A percentile compares a stretch with the other conserved stretches of the same genome.
Conservation (phyloP, 2,329 filamentous ascomycete genomes). For the Colletotrichum magnum region DNA sequence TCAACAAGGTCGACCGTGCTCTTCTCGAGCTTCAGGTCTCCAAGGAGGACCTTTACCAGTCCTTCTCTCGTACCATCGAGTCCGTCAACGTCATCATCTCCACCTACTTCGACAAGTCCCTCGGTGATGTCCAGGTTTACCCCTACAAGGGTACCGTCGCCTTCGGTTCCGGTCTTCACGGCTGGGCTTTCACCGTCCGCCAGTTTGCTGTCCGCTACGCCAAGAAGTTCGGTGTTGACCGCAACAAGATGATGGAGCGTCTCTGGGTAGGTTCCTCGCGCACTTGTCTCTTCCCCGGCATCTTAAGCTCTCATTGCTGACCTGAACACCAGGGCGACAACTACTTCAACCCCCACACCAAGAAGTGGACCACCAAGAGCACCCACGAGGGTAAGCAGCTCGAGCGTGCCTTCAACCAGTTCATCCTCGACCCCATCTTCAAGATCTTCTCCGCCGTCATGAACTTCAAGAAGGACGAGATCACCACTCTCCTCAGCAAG, state of each 20-base stretch:
- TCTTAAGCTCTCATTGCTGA: conserved; percentile 41
- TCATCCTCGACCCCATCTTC: conserved; percentile 99
- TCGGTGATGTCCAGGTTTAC: conserved; percentile 99
- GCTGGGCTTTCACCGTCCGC: conserved; percentile 99
- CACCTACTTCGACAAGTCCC: conserved; percentile 96
- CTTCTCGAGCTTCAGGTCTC: conserved; percentile 98
- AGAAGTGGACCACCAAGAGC: conserved; percentile 97
- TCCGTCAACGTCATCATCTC: conserved; percentile 99
- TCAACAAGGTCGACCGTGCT: conserved; percentile 99
- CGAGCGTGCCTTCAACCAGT: conserved; percentile 99
- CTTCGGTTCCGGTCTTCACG: conserved; percentile 99
- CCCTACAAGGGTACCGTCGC: conserved; percentile 97
- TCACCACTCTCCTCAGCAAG: conserved; percentile 87
- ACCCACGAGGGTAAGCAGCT: conserved; percentile 88
- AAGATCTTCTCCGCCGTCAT: conserved; percentile 96
- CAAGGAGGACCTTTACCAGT: conserved; percentile 99
- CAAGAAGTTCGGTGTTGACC: conserved; percentile 99
- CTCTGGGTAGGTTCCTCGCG: conserved; percentile 81
- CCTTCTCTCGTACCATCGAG: conserved; percentile 99
- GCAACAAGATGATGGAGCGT: conserved; percentile 99
- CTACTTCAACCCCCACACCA: conserved; percentile 99
- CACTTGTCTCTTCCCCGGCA: not conserved
- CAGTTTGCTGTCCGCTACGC: conserved; percentile 97
- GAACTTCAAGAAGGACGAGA: conserved; percentile 99
- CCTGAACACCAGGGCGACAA: conserved; percentile 81